phyloP scores from a whole-genome alignment of 495 filamentous ascomycete genomes.

The Neurospora sp. region DNA sequence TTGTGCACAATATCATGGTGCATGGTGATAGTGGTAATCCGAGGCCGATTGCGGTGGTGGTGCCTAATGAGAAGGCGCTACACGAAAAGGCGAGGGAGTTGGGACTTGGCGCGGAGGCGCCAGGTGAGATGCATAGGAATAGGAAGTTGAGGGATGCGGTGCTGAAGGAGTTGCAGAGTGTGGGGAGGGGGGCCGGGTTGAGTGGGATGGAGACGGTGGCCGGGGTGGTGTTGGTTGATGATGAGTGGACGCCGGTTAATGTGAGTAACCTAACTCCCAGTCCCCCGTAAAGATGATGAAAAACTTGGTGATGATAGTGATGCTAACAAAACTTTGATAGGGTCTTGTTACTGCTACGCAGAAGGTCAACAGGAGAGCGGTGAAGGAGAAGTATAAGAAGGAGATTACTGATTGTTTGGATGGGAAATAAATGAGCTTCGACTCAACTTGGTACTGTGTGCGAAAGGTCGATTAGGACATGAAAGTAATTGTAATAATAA shows the following conservation, averaged over 20 bases:
- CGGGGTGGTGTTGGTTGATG: conserved; percentile 50
- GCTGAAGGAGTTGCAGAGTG: conserved; percentile 42
- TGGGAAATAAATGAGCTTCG: conserved; percentile 3
- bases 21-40: conserved; percentile 40
- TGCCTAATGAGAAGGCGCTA: conserved; percentile 45
- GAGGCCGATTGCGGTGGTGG: conserved; percentile 48
- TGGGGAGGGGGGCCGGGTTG: conserved; percentile 42
- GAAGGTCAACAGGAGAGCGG: conserved; percentile 48
- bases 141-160: conserved; percentile 41
- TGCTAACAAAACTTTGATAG: conserved; percentile 28
- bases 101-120: conserved; percentile 33
- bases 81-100: conserved; percentile 40
- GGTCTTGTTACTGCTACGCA: conserved; percentile 52
- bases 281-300: no score
- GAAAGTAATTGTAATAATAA: not conserved
- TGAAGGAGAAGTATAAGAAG: conserved; percentile 45
- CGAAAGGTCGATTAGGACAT: not conserved
- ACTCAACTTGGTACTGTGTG: no score
- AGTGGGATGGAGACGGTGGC: conserved; percentile 47
- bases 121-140: conserved; percentile 28
- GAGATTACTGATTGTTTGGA: conserved; percentile 40
- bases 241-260: conserved; percentile 57
- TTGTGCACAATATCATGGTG: conserved; percentile 52
- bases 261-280: conserved; percentile 24
- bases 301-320: not conserved